These are phyloP conservation scores for Streptanthus diversifolius DNA, from an alignment of 345 rosid species.

Conservation along the genomic window DNA sequence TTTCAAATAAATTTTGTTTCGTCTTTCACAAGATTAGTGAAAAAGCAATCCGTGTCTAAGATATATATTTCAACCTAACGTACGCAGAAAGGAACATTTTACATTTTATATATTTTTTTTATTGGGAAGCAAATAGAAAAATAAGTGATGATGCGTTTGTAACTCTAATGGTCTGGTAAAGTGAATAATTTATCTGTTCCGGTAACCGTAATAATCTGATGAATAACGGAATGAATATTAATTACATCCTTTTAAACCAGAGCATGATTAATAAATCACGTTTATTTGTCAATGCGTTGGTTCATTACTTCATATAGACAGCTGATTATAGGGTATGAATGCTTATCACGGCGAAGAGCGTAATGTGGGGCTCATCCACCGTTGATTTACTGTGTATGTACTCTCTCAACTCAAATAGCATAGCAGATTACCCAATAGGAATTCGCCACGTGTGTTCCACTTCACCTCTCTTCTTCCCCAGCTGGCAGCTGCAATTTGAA, in stretches of 20 bases:
- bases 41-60: too few relatives aligned
- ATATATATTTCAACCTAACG: too few relatives aligned
- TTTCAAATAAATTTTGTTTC: too few relatives aligned
- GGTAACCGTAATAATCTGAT: neutral
- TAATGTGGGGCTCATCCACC: neutral
- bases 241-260: slow-evolving; percentile 6
- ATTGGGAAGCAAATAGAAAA: too few relatives aligned
- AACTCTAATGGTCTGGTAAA: too few relatives aligned
- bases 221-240: neutral
- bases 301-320: neutral
- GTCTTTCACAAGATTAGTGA: too few relatives aligned
- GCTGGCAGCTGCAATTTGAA: neutral
- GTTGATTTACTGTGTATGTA: neutral
- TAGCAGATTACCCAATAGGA: neutral
- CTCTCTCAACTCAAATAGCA: neutral
- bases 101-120: too few relatives aligned
- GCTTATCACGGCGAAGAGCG: neutral
- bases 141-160: too few relatives aligned
- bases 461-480: neutral
- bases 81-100: too few relatives aligned
- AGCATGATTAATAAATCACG: slow-evolving; percentile 22
- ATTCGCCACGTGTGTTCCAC: slow-evolving; percentile 8
- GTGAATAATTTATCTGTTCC: too few relatives aligned
- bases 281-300: neutral
- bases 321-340: neutral